Base-by-base conservation (phyloP, 208 protist species). In the Wallacemonas sp. region DNA sequence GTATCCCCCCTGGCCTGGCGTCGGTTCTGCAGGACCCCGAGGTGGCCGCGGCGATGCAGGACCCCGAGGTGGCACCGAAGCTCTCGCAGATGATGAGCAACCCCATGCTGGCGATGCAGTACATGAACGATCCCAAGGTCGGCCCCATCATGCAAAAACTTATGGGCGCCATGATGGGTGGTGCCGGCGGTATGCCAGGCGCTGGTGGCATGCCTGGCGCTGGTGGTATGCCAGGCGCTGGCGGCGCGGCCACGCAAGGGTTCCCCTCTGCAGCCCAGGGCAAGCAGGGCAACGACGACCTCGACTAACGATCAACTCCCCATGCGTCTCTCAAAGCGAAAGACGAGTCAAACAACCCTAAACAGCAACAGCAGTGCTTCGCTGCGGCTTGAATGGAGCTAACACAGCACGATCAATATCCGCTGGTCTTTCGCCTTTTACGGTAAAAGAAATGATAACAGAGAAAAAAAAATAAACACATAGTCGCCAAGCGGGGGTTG, bases 121-220 rank as follows among this genome's bases (percentile, higher is more conserved):
- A 89, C 68, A 79, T 87, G 67, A 72, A 81, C 58, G 84, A 93
- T 62, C 87, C 87, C 4, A 91, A 93, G 66, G 66, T 89, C 17
- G 83, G 81, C 19, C 83, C 81, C 15, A 46, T 93, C 39, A 71
- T 93, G n/a, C 73, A 87, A 62, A 89, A 88, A 58, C 68, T 93
- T 5, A 89, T 91, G 79, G 59, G 73, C 26, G 85, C 81, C 54
- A 83, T 88, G 82, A 86, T 84, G 81, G 79, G 76, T n/a, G 71
- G 71, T 22, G n/a, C n/a, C n/a, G 76, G 63, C 17, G 78, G 70
- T 26, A 73, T 76, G 55, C 58, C 58, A 6, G 71, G 64, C 41
- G 68, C 74, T 54, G 63, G 55, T 38, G 63, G 54, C n/a, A 73
- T 73, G 68, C 79, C 79, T 21, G 67, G 59, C 24, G 68, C 24